Evolutionary conservation across 257 asterid species (phyloP).

Genomic region (Gynochthodes officinalis): DNA sequence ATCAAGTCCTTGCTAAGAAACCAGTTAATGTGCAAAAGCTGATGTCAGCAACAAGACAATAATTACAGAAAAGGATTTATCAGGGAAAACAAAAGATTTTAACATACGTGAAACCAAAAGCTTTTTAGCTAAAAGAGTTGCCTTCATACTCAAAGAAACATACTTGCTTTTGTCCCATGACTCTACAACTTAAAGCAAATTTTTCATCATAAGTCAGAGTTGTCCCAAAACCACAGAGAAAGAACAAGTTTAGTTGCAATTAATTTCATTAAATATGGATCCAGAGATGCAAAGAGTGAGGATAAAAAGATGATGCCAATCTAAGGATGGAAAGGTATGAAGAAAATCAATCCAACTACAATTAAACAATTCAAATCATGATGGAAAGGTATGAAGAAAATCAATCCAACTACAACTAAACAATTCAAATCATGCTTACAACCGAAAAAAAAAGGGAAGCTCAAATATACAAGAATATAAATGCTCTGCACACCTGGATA

Average conservation of each 20-base stretch:
- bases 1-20: background rate
- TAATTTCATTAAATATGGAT: background rate
- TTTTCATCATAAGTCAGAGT: background rate
- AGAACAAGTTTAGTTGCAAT: background rate
- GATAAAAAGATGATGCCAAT: background rate
- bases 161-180: too few species aligned
- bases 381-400: too few species aligned
- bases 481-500: constrained; percentile 46
- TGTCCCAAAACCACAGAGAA: background rate
- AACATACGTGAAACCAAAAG: background rate
- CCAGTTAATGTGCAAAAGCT: background rate
- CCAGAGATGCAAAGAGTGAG: background rate
- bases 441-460: background rate
- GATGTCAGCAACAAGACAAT: background rate
- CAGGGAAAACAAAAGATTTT: background rate
- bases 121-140: background rate
- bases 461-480: background rate
- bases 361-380: background rate
- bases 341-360: background rate
- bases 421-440: background rate
- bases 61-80: background rate
- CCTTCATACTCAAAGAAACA: background rate
- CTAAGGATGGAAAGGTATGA: too few species aligned
- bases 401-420: background rate
- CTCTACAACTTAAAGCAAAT: too few species aligned